Conservation (phyloP, 176 grass and related monocot genomes). For the Melocanna baccifera region DNA sequence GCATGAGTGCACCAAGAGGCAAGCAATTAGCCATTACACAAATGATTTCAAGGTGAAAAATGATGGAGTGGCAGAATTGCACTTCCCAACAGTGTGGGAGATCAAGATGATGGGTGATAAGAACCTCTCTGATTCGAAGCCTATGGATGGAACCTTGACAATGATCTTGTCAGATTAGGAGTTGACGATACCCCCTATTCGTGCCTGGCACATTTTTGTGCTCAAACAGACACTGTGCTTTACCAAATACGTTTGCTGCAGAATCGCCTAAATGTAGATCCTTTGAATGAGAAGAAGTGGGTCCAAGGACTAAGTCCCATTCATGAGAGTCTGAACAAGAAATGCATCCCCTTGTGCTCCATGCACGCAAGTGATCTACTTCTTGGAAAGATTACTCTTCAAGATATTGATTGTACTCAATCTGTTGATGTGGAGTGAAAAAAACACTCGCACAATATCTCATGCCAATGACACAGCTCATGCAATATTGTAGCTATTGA, state of each 20-base stretch:
- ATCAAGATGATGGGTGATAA: constrained; percentile 95
- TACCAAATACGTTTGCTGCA: constrained; percentile 82
- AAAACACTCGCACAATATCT: background rate
- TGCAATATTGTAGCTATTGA: background rate
- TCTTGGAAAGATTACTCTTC: constrained; percentile 80
- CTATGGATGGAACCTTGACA: constrained; percentile 74
- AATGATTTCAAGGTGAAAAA: constrained; percentile 78
- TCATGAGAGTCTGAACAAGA: constrained; percentile 93
- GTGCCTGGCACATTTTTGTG: constrained; percentile 82
- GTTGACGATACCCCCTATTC: constrained; percentile 44
- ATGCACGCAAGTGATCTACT: constrained; percentile 72
- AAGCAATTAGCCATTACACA: constrained; percentile 83
- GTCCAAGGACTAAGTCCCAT: constrained; percentile 63
- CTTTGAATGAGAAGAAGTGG: constrained; percentile 84
- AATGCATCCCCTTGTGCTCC: constrained; percentile 76
- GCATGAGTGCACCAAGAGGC: constrained; percentile 79
- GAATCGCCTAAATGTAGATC: constrained; percentile 84
- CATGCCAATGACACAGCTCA: background rate
- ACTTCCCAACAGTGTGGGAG: constrained; percentile 83
- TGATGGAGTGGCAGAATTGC: constrained; percentile 46
- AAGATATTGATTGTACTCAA: constrained; percentile 81
- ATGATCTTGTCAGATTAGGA: constrained; percentile 76
- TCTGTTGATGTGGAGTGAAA: constrained; percentile 60
- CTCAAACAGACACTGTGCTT: constrained; percentile 52
- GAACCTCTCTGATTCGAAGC: constrained; percentile 68